Percentiles rank a stretch among this genome's conserved stretches.
Conservation (phyloP, 345 rosid genomes). For the Eucalyptus sp. region DNA sequence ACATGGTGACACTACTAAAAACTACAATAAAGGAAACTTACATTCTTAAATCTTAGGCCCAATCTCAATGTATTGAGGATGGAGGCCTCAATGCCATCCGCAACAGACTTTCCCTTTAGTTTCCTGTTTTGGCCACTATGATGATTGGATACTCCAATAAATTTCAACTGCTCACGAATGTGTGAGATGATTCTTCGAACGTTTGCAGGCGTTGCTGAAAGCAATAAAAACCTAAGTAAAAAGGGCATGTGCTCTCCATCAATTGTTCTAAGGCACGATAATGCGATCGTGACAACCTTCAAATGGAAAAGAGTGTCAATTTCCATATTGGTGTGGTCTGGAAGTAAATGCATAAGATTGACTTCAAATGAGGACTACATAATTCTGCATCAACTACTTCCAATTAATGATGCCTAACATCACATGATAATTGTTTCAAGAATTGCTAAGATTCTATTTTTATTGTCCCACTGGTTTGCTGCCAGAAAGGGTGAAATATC, state of each 20-base stretch:
- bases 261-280: constrained; percentile 61
- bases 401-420: neutral
- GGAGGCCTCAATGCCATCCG: constrained; percentile 43
- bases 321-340: neutral
- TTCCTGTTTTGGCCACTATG: constrained; percentile 24
- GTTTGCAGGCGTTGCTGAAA: constrained; percentile 59
- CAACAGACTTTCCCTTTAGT: constrained; percentile 51
- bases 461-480: neutral
- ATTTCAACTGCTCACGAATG: constrained; percentile 59
- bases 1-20: neutral
- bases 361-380: neutral
- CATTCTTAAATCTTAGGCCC: constrained; percentile 73
- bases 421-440: neutral
- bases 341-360: neutral
- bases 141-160: constrained; percentile 37
- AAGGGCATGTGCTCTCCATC: constrained; percentile 69
- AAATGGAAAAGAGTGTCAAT: neutral
- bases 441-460: neutral
- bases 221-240: constrained; percentile 64
- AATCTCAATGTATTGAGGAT: constrained; percentile 69
- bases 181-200: constrained; percentile 60
- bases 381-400: neutral
- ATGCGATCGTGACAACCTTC: constrained; percentile 60
- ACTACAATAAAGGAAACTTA: constrained; percentile 9
- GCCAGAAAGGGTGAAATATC: neutral